A percentile compares a stretch with the other conserved stretches of the same genome.
Evolutionary conservation across 2,329 filamentous ascomycete genomes (phyloP).

Genomic region (Penicillium sp.): DNA sequence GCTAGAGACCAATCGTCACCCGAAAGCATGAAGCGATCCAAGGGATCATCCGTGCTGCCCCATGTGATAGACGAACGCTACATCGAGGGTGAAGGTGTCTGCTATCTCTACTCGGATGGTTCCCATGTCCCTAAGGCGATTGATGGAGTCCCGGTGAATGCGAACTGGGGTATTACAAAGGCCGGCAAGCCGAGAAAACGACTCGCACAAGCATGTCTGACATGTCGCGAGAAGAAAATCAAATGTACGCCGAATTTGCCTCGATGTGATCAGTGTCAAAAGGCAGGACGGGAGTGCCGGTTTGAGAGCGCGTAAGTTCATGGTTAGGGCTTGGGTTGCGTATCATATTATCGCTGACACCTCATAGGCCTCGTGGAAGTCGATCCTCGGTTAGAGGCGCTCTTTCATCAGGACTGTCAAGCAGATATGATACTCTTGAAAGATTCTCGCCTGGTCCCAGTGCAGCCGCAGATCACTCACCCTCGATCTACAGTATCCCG

Average conservation of each 20-base stretch:
- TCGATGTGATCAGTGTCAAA: slow-evolving; percentile 86
- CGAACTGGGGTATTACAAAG: slow-evolving; percentile 89
- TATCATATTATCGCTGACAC: slow-evolving; percentile 10
- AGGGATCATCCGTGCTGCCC: slow-evolving; percentile 21
- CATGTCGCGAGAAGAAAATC: slow-evolving; percentile 94
- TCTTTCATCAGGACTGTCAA: slow-evolving; percentile 15
- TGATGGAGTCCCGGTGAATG: slow-evolving; percentile 80
- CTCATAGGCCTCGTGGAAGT: slow-evolving; percentile 31
- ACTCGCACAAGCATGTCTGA: slow-evolving; percentile 84
- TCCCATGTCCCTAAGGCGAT: slow-evolving; percentile 76
- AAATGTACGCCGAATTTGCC: slow-evolving; percentile 87
- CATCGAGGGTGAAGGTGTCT: slow-evolving; percentile 69
- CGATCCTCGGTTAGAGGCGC: slow-evolving; percentile 25
- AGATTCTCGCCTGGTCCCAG: slow-evolving; percentile 13
- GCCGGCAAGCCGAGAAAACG: slow-evolving; percentile 89
- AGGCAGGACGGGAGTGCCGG: slow-evolving; percentile 78
- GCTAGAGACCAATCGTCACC: slow-evolving; percentile 14
- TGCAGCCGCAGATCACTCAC: slow-evolving; percentile 19
- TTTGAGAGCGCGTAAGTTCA: slow-evolving; percentile 79
- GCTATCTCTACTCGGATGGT: slow-evolving; percentile 81
- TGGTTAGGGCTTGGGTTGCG: no score
- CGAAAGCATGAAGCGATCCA: slow-evolving; percentile 11
- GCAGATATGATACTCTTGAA: slow-evolving; percentile 22
- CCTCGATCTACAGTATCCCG: slow-evolving; percentile 26
- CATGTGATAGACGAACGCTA: slow-evolving; percentile 40